These are phyloP conservation scores for Rhodomyrtus tomentosa DNA, from an alignment of 345 rosid species.

Conservation along the genomic window DNA sequence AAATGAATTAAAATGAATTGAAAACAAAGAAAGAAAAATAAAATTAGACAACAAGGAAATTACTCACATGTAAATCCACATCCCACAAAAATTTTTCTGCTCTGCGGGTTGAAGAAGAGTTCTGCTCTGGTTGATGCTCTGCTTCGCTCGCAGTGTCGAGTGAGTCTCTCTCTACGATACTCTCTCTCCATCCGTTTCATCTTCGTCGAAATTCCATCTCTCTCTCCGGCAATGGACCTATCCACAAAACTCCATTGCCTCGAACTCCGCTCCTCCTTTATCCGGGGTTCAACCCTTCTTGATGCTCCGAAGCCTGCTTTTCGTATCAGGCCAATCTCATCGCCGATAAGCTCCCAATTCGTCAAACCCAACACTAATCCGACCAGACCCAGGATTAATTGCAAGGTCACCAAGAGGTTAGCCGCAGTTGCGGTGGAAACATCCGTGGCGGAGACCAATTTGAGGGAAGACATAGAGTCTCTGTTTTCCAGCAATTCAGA, in stretches of 20 bases:
- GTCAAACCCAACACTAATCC: neutral
- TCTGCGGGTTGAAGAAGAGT: neutral
- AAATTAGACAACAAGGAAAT: neutral
- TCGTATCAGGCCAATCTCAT: constrained; percentile 19
- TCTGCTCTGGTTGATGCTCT: neutral
- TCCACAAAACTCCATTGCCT: constrained; percentile 48
- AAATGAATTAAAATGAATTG: neutral
- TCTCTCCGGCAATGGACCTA: constrained; percentile 31
- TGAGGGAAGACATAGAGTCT: constrained; percentile 54
- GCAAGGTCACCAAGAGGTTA: constrained; percentile 1
- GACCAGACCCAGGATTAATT: neutral
- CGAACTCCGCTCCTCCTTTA: constrained; percentile 47
- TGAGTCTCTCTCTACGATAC: constrained; percentile 5
- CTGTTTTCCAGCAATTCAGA: constrained; percentile 33
- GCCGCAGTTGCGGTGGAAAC: constrained; percentile 50
- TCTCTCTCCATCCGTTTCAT: neutral
- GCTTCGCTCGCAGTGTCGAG: neutral
- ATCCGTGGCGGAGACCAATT: constrained; percentile 18
- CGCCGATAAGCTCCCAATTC: constrained; percentile 13
- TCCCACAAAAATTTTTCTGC: neutral
- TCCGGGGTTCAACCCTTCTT: constrained; percentile 6
- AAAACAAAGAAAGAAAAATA: neutral
- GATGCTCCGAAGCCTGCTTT: neutral
- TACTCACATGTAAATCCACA: neutral
- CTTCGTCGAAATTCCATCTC: neutral